Percentiles rank a stretch among this genome's conserved stretches.
phyloP scores from a whole-genome alignment of 306 rosid genomes.

The Casuarina glauca region DNA sequence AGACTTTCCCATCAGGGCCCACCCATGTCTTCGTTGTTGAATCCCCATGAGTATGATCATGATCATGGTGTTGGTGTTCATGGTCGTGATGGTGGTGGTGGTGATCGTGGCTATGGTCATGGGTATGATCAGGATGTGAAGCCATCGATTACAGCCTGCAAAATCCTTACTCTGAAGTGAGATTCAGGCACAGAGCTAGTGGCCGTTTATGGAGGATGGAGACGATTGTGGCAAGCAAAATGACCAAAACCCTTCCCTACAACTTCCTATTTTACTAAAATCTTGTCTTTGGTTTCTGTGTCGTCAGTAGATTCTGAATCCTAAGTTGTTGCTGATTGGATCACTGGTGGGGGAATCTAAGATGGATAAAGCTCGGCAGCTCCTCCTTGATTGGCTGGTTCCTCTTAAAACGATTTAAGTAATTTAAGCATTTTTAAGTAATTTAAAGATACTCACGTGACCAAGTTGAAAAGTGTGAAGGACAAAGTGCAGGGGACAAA shows the following conservation, averaged over 20 bases:
- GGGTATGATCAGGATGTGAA: slow-evolving; percentile 29
- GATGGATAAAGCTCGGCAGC: too few species aligned
- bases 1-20: slow-evolving; percentile 77
- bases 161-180: neutral
- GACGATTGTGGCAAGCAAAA: neutral
- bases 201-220: too few species aligned
- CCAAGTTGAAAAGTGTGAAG: too few species aligned
- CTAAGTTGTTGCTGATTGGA: too few species aligned
- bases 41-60: slow-evolving; percentile 34
- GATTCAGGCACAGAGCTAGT: too few species aligned
- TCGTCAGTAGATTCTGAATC: neutral
- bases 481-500: too few species aligned
- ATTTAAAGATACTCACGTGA: too few species aligned
- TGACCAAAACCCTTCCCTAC: neutral
- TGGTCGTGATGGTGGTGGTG: slow-evolving; percentile 28
- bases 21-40: slow-evolving; percentile 48
- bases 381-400: neutral
- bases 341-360: too few species aligned
- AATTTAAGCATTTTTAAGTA: too few species aligned
- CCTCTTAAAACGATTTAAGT: neutral
- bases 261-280: neutral
- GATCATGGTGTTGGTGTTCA: slow-evolving; percentile 24
- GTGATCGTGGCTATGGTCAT: slow-evolving; percentile 15
- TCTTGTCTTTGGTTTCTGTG: neutral
- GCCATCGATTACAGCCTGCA: slow-evolving; percentile 43